Conservation (phyloP, 1,284 basidiomycete species). For the Fomes fomentarius region DNA sequence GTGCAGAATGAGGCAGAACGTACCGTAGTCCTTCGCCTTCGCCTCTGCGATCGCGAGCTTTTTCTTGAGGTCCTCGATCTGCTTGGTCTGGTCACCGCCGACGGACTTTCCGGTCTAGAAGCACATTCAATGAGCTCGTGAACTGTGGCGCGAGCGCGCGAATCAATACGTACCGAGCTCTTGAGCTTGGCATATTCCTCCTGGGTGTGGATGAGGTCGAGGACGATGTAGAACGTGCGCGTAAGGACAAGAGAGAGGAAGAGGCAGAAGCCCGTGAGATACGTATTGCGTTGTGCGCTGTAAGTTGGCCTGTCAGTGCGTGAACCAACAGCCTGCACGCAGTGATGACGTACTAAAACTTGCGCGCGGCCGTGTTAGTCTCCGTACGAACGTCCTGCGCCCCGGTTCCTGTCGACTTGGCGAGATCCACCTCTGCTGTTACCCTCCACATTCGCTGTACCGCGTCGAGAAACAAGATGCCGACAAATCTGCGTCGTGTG, state of each 20-base stretch:
- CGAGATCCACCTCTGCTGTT: conserved; percentile 72
- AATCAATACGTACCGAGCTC: conserved; percentile 51
- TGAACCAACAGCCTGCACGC: not conserved
- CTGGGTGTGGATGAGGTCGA: conserved; percentile 90
- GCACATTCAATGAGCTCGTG: not conserved
- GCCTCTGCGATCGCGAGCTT: conserved; percentile 48
- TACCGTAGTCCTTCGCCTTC: conserved; percentile 74
- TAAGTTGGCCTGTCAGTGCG: not conserved
- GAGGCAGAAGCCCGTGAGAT: conserved; percentile 90
- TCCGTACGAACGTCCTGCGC: conserved; percentile 76
- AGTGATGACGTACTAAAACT: conserved; percentile 86
- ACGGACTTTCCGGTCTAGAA: conserved; percentile 27
- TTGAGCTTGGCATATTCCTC: conserved; percentile 87
- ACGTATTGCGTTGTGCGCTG: conserved; percentile 83
- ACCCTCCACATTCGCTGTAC: conserved; percentile 93
- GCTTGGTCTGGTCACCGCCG: conserved; percentile 52
- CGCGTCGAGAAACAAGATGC: conserved; percentile 86
- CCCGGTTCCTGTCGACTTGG: conserved; percentile 60
- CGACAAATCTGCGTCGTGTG: conserved; percentile 70
- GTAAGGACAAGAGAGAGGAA: conserved; percentile 94
- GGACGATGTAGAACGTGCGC: conserved; percentile 89
- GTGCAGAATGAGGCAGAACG: conserved; percentile 27
- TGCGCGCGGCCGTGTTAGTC: conserved; percentile 84
- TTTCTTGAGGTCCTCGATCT: conserved; percentile 70
- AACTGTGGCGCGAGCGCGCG: not conserved